phyloP scores from a whole-genome alignment of 306 rosid species.

The Glycine soja region DNA sequence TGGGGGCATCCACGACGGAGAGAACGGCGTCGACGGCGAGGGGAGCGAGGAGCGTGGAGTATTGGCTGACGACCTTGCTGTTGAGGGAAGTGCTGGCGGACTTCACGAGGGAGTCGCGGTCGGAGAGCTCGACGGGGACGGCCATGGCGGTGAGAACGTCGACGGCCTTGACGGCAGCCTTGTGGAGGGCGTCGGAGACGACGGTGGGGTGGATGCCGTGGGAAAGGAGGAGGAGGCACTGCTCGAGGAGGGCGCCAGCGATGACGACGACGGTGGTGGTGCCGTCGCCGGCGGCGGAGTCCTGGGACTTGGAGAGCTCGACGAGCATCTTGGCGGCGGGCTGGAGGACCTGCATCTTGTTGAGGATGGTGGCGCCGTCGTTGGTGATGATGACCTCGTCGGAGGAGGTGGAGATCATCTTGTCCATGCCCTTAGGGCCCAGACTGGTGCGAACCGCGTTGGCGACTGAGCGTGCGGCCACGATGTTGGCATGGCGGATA shows the following conservation, averaged over 20 bases:
- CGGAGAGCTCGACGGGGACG: slow-evolving; percentile 86
- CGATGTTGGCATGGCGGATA: slow-evolving; percentile 84
- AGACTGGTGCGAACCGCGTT: slow-evolving; percentile 91
- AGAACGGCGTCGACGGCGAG: slow-evolving; percentile 91
- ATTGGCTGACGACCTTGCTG: slow-evolving; percentile 95
- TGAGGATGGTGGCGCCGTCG: slow-evolving; percentile 98
- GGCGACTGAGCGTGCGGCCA: slow-evolving; percentile 85
- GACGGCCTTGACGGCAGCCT: slow-evolving; percentile 77
- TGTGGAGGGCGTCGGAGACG: slow-evolving; percentile 82
- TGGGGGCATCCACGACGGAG: slow-evolving; percentile 66
- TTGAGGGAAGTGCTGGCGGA: slow-evolving; percentile 94
- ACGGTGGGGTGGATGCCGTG: slow-evolving; percentile 93
- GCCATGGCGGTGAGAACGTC: slow-evolving; percentile 96
- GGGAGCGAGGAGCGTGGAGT: slow-evolving; percentile 89
- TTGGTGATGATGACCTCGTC: slow-evolving; percentile 97
- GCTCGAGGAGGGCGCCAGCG: slow-evolving; percentile 79
- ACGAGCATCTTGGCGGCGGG: slow-evolving; percentile 99
- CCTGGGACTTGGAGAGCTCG: slow-evolving; percentile 95
- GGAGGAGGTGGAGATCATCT: slow-evolving; percentile 90
- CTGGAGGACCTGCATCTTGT: slow-evolving; percentile 96
- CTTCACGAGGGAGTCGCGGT: slow-evolving; percentile 80
- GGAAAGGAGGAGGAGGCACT: slow-evolving; percentile 74
- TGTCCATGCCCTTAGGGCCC: slow-evolving; percentile 99
- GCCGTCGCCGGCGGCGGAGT: slow-evolving; percentile 93
- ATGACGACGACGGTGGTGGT: slow-evolving; percentile 96